A percentile compares a stretch with the other conserved stretches of the same genome.
phyloP scores from a whole-genome alignment of 2,329 filamentous ascomycete species.

The Ascochyta pisi region DNA sequence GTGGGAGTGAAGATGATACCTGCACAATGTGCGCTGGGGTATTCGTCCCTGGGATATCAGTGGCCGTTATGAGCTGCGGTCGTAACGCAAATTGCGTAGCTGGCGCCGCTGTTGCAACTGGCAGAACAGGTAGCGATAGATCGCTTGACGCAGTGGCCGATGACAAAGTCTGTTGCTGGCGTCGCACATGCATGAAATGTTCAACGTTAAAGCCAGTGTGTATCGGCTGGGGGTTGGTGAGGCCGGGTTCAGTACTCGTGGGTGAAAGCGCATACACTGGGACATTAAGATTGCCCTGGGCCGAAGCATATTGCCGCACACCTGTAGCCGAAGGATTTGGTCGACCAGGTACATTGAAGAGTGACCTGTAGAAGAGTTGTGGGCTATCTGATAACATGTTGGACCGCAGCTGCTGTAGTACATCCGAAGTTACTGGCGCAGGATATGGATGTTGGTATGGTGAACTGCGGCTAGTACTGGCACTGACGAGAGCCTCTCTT shows the following conservation, averaged over 20 bases:
- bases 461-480: background rate
- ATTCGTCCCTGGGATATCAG: background rate
- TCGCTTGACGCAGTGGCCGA: background rate
- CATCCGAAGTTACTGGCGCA: background rate
- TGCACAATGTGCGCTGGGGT: background rate
- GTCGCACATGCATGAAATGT: constrained; percentile 2
- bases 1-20: background rate
- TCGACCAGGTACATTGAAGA: background rate
- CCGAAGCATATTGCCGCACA: background rate
- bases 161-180: constrained; percentile 1
- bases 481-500: too few species aligned
- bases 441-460: background rate
- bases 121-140: background rate
- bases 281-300: background rate
- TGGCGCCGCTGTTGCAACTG: background rate
- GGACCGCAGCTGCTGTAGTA: background rate
- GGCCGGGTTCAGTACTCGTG: background rate
- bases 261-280: background rate
- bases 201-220: background rate
- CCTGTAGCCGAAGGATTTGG: background rate
- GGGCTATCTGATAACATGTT: background rate
- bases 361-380: background rate
- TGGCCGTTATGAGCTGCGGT: background rate
- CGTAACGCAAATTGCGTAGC: background rate
- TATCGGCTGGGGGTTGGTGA: background rate